These are phyloP conservation scores for Pleurotus eryngii DNA, from an alignment of 768 basidiomycete genomes.

Conservation along the genomic window DNA sequence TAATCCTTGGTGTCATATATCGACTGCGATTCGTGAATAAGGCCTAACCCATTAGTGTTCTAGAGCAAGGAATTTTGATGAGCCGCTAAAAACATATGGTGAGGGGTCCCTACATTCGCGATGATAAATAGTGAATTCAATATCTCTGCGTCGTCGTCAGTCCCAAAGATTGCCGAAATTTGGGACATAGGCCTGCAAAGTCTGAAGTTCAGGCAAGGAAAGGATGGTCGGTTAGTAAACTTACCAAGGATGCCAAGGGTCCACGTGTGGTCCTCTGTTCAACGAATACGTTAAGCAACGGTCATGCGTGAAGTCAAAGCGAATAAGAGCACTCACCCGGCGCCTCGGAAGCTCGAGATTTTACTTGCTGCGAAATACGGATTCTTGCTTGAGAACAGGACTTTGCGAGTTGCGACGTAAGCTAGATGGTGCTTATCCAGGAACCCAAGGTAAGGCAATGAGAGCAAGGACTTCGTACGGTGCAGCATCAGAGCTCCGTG, in stretches of 20 bases:
- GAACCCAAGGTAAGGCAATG: slow-evolving; percentile 78
- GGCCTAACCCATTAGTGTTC: slow-evolving; percentile 73
- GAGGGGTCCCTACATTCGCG: slow-evolving; percentile 52
- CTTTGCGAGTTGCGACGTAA: slow-evolving; percentile 62
- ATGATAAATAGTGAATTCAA: slow-evolving; percentile 57
- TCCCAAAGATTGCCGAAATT: slow-evolving; percentile 70
- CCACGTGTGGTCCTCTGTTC: slow-evolving; percentile 68
- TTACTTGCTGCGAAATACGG: slow-evolving; percentile 68
- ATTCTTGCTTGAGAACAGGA: slow-evolving; percentile 59
- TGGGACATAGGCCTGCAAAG: slow-evolving; percentile 72
- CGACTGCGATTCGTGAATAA: slow-evolving; percentile 73
- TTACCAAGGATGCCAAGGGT: slow-evolving; percentile 69
- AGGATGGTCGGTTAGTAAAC: slow-evolving; percentile 6
- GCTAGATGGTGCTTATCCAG: slow-evolving; percentile 54
- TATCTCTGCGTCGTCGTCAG: slow-evolving; percentile 71
- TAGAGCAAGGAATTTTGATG: slow-evolving; percentile 21
- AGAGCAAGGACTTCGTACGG: slow-evolving; percentile 58
- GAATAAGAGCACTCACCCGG: slow-evolving; percentile 42
- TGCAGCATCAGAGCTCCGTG: background rate
- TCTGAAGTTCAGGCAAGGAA: background rate
- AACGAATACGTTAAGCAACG: background rate
- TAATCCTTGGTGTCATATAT: slow-evolving; percentile 57
- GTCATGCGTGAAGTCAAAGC: background rate
- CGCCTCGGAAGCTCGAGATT: slow-evolving; percentile 51
- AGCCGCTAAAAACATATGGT: too few relatives aligned